phyloP scores from a whole-genome alignment of 345 rosid species.

The Salix udensis region DNA sequence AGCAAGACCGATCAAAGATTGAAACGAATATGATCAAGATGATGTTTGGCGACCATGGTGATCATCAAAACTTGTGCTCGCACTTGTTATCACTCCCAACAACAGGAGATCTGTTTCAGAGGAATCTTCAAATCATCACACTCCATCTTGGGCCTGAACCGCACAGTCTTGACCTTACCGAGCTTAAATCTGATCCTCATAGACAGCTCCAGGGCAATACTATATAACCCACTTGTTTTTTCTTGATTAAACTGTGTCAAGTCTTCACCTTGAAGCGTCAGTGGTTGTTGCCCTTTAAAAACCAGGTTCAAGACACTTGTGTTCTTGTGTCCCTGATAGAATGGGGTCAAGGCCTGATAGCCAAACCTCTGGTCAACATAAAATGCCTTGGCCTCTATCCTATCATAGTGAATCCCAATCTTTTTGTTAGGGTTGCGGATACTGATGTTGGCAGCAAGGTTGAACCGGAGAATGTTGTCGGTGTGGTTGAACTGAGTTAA shows the following conservation, averaged over 20 bases:
- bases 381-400: constrained; percentile 26
- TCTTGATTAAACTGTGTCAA: constrained; percentile 33
- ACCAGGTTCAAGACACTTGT: constrained; percentile 44
- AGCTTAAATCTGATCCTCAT: constrained; percentile 61
- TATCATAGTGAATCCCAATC: constrained; percentile 39
- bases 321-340: constrained; percentile 79
- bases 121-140: constrained; percentile 69
- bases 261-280: constrained; percentile 29
- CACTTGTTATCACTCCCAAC: constrained; percentile 32
- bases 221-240: constrained; percentile 35
- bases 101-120: constrained; percentile 24
- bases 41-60: neutral
- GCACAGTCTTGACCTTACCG: constrained; percentile 45
- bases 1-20: neutral
- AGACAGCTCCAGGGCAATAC: constrained; percentile 48
- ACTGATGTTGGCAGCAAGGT: constrained; percentile 30
- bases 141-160: constrained; percentile 47
- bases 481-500: constrained; percentile 36
- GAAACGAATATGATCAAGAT: neutral
- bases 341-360: constrained; percentile 31
- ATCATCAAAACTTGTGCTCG: constrained; percentile 31
- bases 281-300: constrained; percentile 36
- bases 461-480: constrained; percentile 29
- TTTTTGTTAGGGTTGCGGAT: constrained; percentile 40
- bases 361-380: constrained; percentile 42